Base-by-base conservation (phyloP, 371 early-diverging fungal species). In the Umbelopsis sp. region DNA sequence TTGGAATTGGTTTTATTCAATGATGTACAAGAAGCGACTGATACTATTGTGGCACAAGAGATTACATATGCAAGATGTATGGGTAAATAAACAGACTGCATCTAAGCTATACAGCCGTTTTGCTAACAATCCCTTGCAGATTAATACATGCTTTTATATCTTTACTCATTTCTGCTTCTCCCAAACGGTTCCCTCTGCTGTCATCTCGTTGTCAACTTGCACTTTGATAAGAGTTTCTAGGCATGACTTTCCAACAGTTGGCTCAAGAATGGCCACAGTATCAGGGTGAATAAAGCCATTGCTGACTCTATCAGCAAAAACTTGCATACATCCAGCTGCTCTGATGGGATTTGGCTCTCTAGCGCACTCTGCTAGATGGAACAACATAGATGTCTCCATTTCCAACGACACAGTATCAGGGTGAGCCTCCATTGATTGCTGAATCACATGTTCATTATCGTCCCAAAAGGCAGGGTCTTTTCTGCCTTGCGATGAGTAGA, bases 401-500 rank as follows among this genome's bases (percentile, higher is more conserved):
- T 98, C 97, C 22, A 97, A 76, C 0, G 92, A 92, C 63, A 85
- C 75, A 0, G 89, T 87, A 16, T 81, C 77, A 18, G 93, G 93
- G 67, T 88, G 82, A n/a, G 74, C 70, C 0, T 64, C 66, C 37
- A 91, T 38, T 38, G 86, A 74, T 4, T 80, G 68, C 6, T 76
- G 72, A 44, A 98, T 71, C 10, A 96, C 76, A 2, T 74, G 65
- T 16, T 85, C 76, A 78, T 97, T 98, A 46, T 82, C 84, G 73
- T 97, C 98, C 76, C 84, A 78, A 74, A 97, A 97, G 37, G 82
- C 75, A n/a, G 80, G 73, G 57, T 93, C 94, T 9, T 74, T 69
- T 10, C 96, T 89, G 2, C 95, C 97, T 78, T 98, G 97, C 14
- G 94, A 89, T 4, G 92, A 89, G 69, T 98, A 98, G 81, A 97